Evolutionary conservation across 2,329 filamentous ascomycete species (phyloP), one percentile per base, ranked within the genome.

Genomic region (Nemania abortiva): DNA sequence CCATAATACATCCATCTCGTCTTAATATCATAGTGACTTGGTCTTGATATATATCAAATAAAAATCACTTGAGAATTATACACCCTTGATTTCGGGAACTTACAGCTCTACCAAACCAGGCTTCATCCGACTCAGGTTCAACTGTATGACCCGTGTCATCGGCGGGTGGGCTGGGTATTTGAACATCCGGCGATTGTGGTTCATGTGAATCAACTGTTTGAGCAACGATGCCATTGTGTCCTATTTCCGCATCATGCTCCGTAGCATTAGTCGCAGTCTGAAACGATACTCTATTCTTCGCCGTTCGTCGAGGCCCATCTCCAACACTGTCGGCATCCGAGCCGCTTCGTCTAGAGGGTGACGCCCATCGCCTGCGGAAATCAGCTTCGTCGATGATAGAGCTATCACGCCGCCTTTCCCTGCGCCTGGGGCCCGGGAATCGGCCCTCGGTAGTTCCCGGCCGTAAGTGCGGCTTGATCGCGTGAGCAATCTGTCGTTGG

Each of bases 401-500:
- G 11, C 34, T 52, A 9, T 22, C 31, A 13, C 55, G 63, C 6
- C 55, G 54, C 18, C 27, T 59, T 42, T 47, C 49, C n/a, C 34
- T 65, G 15, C 47, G 55, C 6, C 24, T 47, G 7, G 37, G 20
- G 2, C 59, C 22, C 11, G 29, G 39, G 2, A 15, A 47, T 22
- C 54, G 49, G 18, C 55, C 49, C 47, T 24, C 29, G 4, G 49
- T 2, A 24, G 20, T 52, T 15, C 49, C 57, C 0, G 42, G 2
- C 13, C 24, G 45, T 20, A 52, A 45, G 15, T 49, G 29, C 15
- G 42, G 24, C 39, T 20, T 62, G 22, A 67, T 52, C 1, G 31
- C 54, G 22, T 37, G 53, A 7, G n/a, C 24, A 1, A 57, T 57
- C 4, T 63, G 59, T 31, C 60, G 57, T 15, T 52, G 63, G 20